phyloP scores from a whole-genome alignment of 805 yeast genomes.

The Cyberlindnera sargentensis region DNA sequence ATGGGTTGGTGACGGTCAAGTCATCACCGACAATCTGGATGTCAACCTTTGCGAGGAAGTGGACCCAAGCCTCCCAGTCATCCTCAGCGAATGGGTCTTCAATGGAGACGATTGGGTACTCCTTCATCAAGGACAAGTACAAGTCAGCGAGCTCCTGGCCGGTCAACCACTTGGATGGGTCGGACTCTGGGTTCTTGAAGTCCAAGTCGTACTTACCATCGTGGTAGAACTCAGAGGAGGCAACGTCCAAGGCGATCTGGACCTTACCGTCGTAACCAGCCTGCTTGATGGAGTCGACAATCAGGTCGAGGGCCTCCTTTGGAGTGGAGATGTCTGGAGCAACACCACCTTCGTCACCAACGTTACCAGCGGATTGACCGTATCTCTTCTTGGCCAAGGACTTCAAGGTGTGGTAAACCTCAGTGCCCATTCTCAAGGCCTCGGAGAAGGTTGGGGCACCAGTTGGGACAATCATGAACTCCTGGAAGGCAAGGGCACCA shows the following conservation, averaged over 20 bases:
- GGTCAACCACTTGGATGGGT: slow-evolving; percentile 82
- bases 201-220: slow-evolving; percentile 97
- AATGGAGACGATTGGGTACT: slow-evolving; percentile 95
- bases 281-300: slow-evolving; percentile 77
- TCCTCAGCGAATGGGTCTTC: slow-evolving; percentile 99
- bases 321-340: slow-evolving; percentile 96
- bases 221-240: slow-evolving; percentile 96
- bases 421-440: slow-evolving; percentile 95
- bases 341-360: slow-evolving; percentile 99
- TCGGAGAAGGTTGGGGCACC: slow-evolving; percentile 88
- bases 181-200: slow-evolving; percentile 96
- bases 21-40: slow-evolving; percentile 97
- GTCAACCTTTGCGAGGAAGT: slow-evolving; percentile 69
- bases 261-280: slow-evolving; percentile 96
- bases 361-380: slow-evolving; percentile 99
- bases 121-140: slow-evolving; percentile 72
- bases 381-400: slow-evolving; percentile 86
- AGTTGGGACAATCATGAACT: slow-evolving; percentile 97
- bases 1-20: slow-evolving; percentile 97
- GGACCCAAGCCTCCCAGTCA: slow-evolving; percentile 98
- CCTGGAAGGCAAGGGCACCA: slow-evolving; percentile 98
- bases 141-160: slow-evolving; percentile 82
- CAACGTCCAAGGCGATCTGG: slow-evolving; percentile 90
- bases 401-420: slow-evolving; percentile 96
- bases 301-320: slow-evolving; percentile 94